These are phyloP conservation scores for Cordyceps cicadae DNA, from an alignment of 2,329 filamentous ascomycete species.

Conservation along the genomic window DNA sequence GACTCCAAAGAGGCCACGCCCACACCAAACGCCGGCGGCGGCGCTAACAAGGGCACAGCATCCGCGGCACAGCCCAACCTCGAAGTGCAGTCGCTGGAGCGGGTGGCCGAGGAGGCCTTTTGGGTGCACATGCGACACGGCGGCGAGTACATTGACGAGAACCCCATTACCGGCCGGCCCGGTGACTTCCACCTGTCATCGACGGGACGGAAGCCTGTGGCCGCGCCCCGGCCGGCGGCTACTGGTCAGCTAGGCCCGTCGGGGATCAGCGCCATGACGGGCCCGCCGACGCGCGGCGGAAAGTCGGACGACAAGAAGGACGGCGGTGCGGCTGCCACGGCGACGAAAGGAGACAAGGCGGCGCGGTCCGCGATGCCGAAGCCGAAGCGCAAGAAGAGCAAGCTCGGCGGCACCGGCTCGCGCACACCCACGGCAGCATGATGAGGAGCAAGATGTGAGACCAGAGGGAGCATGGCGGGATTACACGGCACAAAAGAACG, in stretches of 20 bases:
- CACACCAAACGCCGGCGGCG: conserved; percentile 16
- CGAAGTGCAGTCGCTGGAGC: conserved; percentile 34
- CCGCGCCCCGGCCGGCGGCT: conserved; percentile 19
- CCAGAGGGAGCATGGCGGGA: not conserved
- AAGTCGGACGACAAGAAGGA: conserved; percentile 40
- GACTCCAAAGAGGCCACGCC: conserved; percentile 41
- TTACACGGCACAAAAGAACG: not conserved
- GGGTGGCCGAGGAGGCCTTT: conserved; percentile 50
- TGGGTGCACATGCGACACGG: conserved; percentile 50
- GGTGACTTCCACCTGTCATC: conserved; percentile 58
- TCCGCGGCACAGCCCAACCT: conserved; percentile 26
- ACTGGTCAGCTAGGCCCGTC: conserved; percentile 18
- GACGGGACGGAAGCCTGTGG: conserved; percentile 43
- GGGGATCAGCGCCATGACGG: conserved; percentile 27
- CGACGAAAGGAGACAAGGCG: conserved; percentile 34
- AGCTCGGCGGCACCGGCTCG: conserved; percentile 28
- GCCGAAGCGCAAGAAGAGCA: conserved; percentile 42
- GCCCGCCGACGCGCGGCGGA: conserved; percentile 27
- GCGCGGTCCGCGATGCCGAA: conserved; percentile 35
- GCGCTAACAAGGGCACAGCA: conserved; percentile 18
- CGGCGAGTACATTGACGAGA: conserved; percentile 59
- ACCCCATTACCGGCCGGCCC: conserved; percentile 57
- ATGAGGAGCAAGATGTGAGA: not conserved
- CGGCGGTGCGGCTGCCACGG: conserved; percentile 17
- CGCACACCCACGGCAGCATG: conserved; percentile 21